A percentile compares a stretch with the other conserved stretches of the same genome.
Conservation (phyloP, 139 green algal genomes). For the Helicosporidium sp. region DNA sequence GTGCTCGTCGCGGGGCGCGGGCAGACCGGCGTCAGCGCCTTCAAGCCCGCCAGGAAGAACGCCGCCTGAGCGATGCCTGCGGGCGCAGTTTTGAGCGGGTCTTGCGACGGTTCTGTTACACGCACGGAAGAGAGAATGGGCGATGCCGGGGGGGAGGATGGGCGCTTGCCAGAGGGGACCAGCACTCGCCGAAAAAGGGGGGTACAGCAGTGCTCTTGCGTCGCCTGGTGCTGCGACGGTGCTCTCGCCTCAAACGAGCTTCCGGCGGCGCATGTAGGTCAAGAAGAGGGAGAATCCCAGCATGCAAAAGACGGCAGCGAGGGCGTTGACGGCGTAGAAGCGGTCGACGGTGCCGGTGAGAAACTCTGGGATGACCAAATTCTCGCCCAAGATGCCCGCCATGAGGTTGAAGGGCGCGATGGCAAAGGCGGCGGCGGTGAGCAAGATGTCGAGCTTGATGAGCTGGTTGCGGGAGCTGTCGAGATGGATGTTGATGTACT, state of each 20-base stretch:
- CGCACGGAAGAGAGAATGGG: no score
- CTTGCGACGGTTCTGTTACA: no score
- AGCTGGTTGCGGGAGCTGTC: slow-evolving; percentile 32
- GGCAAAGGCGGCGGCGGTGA: slow-evolving; percentile 41
- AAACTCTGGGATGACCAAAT: slow-evolving; percentile 48
- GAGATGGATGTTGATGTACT: slow-evolving; percentile 49
- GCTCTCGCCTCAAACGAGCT: slow-evolving; percentile 37
- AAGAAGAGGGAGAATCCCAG: slow-evolving; percentile 28
- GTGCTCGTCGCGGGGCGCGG: slow-evolving; percentile 61
- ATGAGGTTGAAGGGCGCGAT: slow-evolving; percentile 44
- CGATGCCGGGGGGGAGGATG: no score
- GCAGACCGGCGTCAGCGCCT: slow-evolving; percentile 55
- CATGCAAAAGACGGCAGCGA: slow-evolving; percentile 15
- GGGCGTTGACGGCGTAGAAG: slow-evolving; percentile 33
- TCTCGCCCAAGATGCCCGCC: slow-evolving; percentile 60
- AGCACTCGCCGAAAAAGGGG: no score
- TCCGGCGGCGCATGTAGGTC: slow-evolving; percentile 24
- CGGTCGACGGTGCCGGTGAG: slow-evolving; percentile 25
- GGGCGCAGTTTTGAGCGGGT: no score
- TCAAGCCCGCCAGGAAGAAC: slow-evolving; percentile 37
- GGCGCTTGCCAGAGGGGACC: no score
- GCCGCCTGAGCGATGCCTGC: no score
- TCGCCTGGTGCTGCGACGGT: no score
- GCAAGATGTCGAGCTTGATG: slow-evolving; percentile 46
- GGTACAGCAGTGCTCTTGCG: no score